Evolutionary conservation across 768 basidiomycete genomes (phyloP), one percentile per base, ranked within the genome.

Genomic region (Mycena maculata): DNA sequence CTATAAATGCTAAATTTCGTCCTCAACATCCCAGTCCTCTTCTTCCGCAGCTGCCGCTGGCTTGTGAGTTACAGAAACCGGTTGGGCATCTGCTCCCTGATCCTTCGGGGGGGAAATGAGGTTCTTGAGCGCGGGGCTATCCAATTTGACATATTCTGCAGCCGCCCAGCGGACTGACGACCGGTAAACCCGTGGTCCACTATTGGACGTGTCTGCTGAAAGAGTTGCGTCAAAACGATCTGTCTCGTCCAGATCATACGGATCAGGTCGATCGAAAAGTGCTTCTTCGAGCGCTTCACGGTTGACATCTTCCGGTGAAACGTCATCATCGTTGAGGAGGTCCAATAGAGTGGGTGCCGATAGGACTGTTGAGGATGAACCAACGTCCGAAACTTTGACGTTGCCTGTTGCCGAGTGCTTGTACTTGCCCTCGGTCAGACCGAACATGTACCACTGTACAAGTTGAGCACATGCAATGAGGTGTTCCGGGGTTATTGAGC

Each of bases 401-500:
- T 67, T 61, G 16, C 60, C 66, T 20, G 60, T 50, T 1, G 65
- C 65, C 1, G 18, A 31, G 33, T 67, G 64, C 4, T 33, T 57
- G 52, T 67, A 67, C 22, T 47, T 20, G 3, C 58, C 65, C n/a
- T 67, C 59, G 0, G 65, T 54, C 4, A 67, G n/a, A 8, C 65
- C 65, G 44, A 42, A 42, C 8, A 45, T 67, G 52, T 55, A 59
- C 25, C 38, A 67, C 23, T 60, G 42, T 2, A n/a, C 70, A 4
- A 76, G 69, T 22, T 74, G 73, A 16, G 74, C 67, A 47, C 63
- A 67, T 13, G 69, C 68, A 18, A 77, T 53, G 18, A 77, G 67
- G 47, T 73, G 71, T 44, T 77, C 72, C 0, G 75, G 75, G 11
- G 68, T 65, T 15, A 77, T 75, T 8, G 72, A 74, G 25, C 74